These are phyloP conservation scores for Mortierella antarctica DNA, from an alignment of 192 early-diverging fungal genomes.

Conservation along the genomic window DNA sequence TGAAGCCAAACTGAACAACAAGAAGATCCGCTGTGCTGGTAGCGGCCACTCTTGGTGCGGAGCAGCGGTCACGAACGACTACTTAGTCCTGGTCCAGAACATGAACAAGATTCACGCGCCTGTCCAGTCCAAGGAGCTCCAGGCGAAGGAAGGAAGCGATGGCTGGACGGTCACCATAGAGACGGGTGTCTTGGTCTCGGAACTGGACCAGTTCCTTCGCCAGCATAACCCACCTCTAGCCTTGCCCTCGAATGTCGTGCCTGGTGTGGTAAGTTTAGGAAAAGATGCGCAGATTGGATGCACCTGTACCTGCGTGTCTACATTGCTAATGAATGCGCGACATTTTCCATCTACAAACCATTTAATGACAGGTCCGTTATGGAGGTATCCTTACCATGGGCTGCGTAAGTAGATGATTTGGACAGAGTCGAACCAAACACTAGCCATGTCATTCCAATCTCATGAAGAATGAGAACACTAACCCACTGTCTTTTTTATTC, in stretches of 20 bases:
- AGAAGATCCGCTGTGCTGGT: constrained; percentile 49
- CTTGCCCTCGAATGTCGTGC: constrained; percentile 31
- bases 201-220: constrained; percentile 34
- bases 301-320: neutral
- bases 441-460: neutral
- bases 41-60: constrained; percentile 40
- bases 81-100: constrained; percentile 25
- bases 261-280: constrained; percentile 8
- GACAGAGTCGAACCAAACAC: neutral
- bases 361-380: constrained; percentile 27
- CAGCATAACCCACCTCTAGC: constrained; percentile 44
- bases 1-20: constrained; percentile 22
- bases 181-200: constrained; percentile 34
- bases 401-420: constrained; percentile 15
- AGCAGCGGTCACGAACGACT: constrained; percentile 28
- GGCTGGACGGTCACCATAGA: constrained; percentile 51
- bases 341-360: neutral
- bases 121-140: neutral
- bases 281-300: neutral
- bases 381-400: constrained; percentile 45
- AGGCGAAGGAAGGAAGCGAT: neutral
- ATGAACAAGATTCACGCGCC: constrained; percentile 46
- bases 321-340: neutral
- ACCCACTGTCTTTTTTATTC: neutral
- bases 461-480: neutral